Evolutionary conservation across 2,329 filamentous ascomycete species (phyloP), one percentile per base, ranked within the genome.

Genomic region (Pleomassaria siparia): DNA sequence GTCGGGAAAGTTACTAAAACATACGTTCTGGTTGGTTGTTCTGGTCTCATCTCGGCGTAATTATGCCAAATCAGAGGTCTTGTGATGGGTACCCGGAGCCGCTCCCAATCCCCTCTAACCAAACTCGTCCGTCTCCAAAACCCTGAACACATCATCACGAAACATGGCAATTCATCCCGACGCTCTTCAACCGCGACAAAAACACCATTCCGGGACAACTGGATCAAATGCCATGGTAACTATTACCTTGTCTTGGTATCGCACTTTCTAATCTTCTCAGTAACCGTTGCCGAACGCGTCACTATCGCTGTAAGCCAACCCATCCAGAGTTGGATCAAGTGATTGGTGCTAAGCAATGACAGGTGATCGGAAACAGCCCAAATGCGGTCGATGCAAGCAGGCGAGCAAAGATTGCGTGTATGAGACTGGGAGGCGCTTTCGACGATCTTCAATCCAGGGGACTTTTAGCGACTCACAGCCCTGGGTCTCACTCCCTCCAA

Each of bases 231-330:
- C 66, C 66, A 64, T 70, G 66, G 66, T 70, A 63, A 33, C n/a
- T 15, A 20, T 2, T 42, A 15, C 24, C 6, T 2, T 12, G 24
- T 18, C 40, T 20, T 24, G 18, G 8, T 30, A 16, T 25, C n/a
- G 13, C 8, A 30, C 16, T 29, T 24, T 39, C 54, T 65, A 43
- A 45, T 37, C 60, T 43, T 50, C 40, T 26, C 43, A 71, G 67
- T 60, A 69, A 63, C 52, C 66, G 66, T 46, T 71, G 67, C 56
- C 66, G 66, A 49, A 65, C 61, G 46, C 64, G 66, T 58, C 67
- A 71, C 51, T 70, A 71, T 49, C 62, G 65, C 44, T 71, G 67
- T 70, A 60, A 50, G 33, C n/a, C n/a, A 30, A 24, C 43, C 21
- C 21, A 21, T 21, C 24, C 28, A 29, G 37, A 8, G 7, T 12